phyloP scores from a whole-genome alignment of 208 protist genomes.

The Leishmania amazonensis region DNA sequence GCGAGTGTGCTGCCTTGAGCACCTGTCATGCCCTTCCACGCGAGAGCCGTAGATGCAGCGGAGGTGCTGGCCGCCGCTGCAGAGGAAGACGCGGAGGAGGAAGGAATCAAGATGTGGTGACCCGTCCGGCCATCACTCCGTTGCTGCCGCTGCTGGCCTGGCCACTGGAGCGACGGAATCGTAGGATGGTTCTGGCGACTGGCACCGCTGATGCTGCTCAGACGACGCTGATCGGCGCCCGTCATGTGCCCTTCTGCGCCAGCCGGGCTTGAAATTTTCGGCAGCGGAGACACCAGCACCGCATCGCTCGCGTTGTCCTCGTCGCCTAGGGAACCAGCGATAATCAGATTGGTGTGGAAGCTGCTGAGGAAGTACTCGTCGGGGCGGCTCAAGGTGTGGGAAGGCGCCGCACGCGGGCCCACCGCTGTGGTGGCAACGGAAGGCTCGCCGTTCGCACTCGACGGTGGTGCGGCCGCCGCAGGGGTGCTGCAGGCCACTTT shows the following conservation, averaged over 20 bases:
- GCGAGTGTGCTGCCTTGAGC: neutral
- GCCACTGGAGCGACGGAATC: neutral
- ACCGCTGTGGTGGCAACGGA: neutral
- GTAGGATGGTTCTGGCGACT: neutral
- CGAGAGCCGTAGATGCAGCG: neutral
- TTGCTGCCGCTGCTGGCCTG: neutral
- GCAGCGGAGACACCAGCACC: neutral
- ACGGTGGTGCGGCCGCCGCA: neutral
- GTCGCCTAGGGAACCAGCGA: neutral
- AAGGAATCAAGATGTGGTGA: neutral
- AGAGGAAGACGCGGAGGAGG: neutral
- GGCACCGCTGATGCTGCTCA: neutral
- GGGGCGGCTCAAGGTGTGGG: neutral
- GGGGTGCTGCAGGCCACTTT: neutral
- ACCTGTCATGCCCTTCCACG: neutral
- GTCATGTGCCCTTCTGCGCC: neutral
- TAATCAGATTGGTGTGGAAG: conserved; percentile 6
- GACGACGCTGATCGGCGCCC: neutral
- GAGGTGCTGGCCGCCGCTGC: neutral
- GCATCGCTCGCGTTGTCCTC: neutral
- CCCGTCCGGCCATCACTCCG: neutral
- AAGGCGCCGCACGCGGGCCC: neutral
- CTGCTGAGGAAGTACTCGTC: conserved; percentile 27
- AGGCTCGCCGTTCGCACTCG: neutral
- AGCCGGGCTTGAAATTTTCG: neutral